Evolutionary conservation across 371 early-diverging fungal species (phyloP), one percentile per base, ranked within the genome.

Genomic region (Mucor mucedo): DNA sequence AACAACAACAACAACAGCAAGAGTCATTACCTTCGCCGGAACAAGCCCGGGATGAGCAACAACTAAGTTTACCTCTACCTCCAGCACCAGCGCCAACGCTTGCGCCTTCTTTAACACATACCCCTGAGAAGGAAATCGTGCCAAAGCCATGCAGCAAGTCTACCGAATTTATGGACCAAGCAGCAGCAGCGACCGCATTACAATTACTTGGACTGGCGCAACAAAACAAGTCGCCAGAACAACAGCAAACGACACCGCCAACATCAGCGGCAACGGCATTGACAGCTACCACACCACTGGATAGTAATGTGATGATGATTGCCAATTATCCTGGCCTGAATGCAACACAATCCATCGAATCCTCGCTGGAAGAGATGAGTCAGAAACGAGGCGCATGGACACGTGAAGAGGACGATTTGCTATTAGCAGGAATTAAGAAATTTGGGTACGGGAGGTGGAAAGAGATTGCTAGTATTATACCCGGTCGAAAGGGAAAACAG

Each of bases 371-470:
- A 40, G 75, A 70, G 29, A 52, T 58, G 30, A 56, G 41, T 47
- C 69, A 70, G 49, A 80, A 78, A 48, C 67, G 76, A 54, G 76
- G 76, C 3, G 57, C 63, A 30, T 79, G 79, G 79, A 80, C 80
- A 55, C 62, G 61, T 2, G 80, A 80, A 68, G 80, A 80, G 60
- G 80, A 80, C 47, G 80, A 80, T 3, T 55, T 77, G 28, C 53
- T 80, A 40, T 58, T 80, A 30, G 62, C 60, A 4, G 80, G 80
- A 11, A 80, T 80, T 35, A 77, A 75, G 38, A 73, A 66, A 9
- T 71, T 67, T 44, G 80, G 80, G 3, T 80, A 80, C 13, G 80
- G 80, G 0, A 58, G 73, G 41, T 80, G 80, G 80, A 77, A 80
- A 58, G 80, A 80, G 41, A 80, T 80, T 28, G 77, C 77, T 0